These are phyloP conservation scores for Cladophialophora immunda DNA, from an alignment of 2,329 filamentous ascomycete genomes.

Conservation along the genomic window DNA sequence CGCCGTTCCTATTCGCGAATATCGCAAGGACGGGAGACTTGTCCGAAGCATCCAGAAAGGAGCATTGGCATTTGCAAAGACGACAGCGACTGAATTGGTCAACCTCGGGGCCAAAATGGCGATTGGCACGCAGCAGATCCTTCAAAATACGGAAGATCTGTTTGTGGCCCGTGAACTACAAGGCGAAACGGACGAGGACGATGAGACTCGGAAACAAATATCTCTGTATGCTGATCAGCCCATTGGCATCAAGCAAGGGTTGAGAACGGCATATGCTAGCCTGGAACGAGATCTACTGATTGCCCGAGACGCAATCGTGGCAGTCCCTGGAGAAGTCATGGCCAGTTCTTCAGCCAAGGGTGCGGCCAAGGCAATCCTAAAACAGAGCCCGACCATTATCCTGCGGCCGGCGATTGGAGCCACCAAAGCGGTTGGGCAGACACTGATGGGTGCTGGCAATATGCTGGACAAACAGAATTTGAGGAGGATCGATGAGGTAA, in stretches of 20 bases:
- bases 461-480: conserved; percentile 84
- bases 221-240: conserved; percentile 95
- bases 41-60: conserved; percentile 93
- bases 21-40: conserved; percentile 90
- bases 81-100: conserved; percentile 92
- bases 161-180: conserved; percentile 61
- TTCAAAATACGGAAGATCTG: conserved; percentile 87
- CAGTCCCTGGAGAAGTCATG: conserved; percentile 89
- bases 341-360: conserved; percentile 83
- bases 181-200: conserved; percentile 69
- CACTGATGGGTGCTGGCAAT: conserved; percentile 91
- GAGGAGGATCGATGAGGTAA: conserved; percentile 85
- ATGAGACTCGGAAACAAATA: conserved; percentile 78
- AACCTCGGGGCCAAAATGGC: conserved; percentile 93
- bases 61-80: conserved; percentile 86
- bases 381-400: conserved; percentile 89
- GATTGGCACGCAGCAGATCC: conserved; percentile 90
- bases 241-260: conserved; percentile 83
- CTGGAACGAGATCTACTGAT: conserved; percentile 86
- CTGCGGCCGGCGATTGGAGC: conserved; percentile 90
- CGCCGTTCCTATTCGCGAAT: conserved; percentile 89
- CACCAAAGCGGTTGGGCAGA: conserved; percentile 86
- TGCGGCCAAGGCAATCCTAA: conserved; percentile 79
- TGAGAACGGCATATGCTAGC: conserved; percentile 82
- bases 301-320: conserved; percentile 90